Base-by-base conservation (phyloP, 768 basidiomycete genomes). In the Phaffia tasmanica region DNA sequence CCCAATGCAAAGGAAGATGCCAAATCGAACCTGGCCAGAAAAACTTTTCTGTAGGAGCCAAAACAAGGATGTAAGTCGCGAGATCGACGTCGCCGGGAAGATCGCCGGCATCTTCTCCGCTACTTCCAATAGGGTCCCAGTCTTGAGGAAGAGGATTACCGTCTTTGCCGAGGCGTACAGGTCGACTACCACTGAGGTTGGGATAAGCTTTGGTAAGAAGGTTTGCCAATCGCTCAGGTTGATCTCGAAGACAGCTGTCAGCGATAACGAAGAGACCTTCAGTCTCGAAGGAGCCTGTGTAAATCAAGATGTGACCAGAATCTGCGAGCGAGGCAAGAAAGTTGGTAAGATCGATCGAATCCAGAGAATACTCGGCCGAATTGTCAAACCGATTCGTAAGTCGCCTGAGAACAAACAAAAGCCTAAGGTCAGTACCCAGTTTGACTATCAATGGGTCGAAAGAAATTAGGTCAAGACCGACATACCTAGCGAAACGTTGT, bases 241-340 rank as follows among this genome's bases (percentile, higher is more conserved):
- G 83, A 58, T 88, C 85, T 71, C 83, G 85, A 15, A 98, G 81
- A 5, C 83, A 82, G 4, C 80, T 82, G 19, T 89, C 85, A 9
- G 89, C 94, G 63, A 99, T 80, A 69, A 98, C 84, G 74, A 97
- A 99, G 15, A 86, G 84, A 5, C 90, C 91, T n/a, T 94, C 86
- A 71, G 86, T 85, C 76, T 94, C 91, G 75, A 87, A 86, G 9
- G 78, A 76, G 68, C 86, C 83, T 1, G 94, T 95, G 76, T 95
- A 94, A 55, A 99, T 88, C 65, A 99, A 84, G 77, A 92, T 86
- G 75, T 98, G 93, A 70, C 88, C 90, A 8, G 89, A 85, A 42
- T 85, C 83, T 25, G 88, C 84, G 9, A 99, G 81, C 15, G 82
- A 80, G 27, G 84, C 79, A 63, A 98, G 69, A 57, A 94, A 87